Evolutionary conservation across 2,329 filamentous ascomycete genomes (phyloP), one percentile per base, ranked within the genome.

Genomic region (Trichoderma sp.): DNA sequence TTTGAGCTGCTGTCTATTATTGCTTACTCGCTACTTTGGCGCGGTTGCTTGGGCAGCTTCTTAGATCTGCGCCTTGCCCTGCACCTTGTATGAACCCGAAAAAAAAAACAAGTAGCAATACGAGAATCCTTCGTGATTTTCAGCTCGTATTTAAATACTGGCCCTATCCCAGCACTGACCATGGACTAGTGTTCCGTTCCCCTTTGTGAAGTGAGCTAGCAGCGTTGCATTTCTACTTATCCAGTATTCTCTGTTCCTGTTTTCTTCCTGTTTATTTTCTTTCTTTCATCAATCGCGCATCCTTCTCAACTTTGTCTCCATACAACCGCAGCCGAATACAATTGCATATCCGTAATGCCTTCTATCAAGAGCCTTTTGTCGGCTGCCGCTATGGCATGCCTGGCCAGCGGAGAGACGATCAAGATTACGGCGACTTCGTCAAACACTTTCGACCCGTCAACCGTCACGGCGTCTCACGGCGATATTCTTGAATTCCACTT

Each of bases 401-500:
- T 78, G n/a, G 75, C 71, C 53, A 71, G 69, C 40, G 78, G 78
- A 49, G 73, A 78, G 70, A 79, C 74, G 31, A 76, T 80, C 72
- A 76, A 74, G 49, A 77, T 81, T 67, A 79, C 74, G 16, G 79
- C 79, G 35, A 77, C 73, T 58, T 75, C 73, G 57, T 74, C 76
- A 70, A 75, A 76, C 71, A 74, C 72, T 43, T 81, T 82, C 66
- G 73, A 77, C 40, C 79, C 80, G 7, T 73, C 78, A 21, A 74
- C 73, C 21, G 68, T 79, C 69, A 72, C 72, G 14, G 79, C 80
- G 53, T 71, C 76, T 5, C 70, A 75, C 60, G 78, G 77, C 16
- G 80, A 81, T 68, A 63, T 79, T 14, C 70, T 81, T 47, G 78
- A 81, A 72, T 81, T 81, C 62, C 76, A 76, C 56, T 82, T 81